Base-by-base conservation (phyloP, 176 grass and related monocot genomes). In the Triticum urartu region DNA sequence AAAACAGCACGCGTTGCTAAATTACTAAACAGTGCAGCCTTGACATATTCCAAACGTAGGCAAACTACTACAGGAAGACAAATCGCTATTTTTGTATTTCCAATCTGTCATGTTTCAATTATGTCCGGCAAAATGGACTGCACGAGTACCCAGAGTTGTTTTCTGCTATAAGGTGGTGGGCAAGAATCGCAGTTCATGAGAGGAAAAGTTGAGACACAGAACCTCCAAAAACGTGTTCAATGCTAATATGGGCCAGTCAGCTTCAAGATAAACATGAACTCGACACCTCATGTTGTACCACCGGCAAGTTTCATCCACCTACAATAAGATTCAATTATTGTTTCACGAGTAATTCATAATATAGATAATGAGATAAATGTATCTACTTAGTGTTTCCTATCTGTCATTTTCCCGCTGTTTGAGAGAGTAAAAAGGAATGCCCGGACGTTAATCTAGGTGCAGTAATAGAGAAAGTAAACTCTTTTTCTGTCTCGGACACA, bases 201-300 rank as follows among this genome's bases (percentile, higher is more conserved):
- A 72, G 15, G 28, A 63, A 64, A 30, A 64, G 26, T 48, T 64
- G 28, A 62, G 38, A 35, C 45, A 45, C 24, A 50, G 47, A 20
- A 34, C n/a, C 78, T 81, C 28, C 15, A 39, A 47, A 34, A 64
- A 79, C 28, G 73, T 54, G 74, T 56, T 77, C 73, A 80, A 54
- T 50, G 40, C 26, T 63, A 15, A 80, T 40, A 38, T 63, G 34
- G 35, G 21, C 77, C 56, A 79, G 20, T 11, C 60, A 86, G 54
- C 77, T 50, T 45, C 77, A 80, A 79, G 77, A 79, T 75, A 81
- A 81, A 10, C 30, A 79, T 79, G 36, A 79, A 64, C 78, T 80
- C 85, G 50, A 64, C 42, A 21, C 68, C 61, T 68, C 22, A 68
- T 25, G 63, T 40, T 33, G 63, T 35, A 63, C 1, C n/a, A 12